Evolutionary conservation across 768 basidiomycete species (phyloP), one percentile per base, ranked within the genome.

Genomic region (Xerocomellus amylosporus): DNA sequence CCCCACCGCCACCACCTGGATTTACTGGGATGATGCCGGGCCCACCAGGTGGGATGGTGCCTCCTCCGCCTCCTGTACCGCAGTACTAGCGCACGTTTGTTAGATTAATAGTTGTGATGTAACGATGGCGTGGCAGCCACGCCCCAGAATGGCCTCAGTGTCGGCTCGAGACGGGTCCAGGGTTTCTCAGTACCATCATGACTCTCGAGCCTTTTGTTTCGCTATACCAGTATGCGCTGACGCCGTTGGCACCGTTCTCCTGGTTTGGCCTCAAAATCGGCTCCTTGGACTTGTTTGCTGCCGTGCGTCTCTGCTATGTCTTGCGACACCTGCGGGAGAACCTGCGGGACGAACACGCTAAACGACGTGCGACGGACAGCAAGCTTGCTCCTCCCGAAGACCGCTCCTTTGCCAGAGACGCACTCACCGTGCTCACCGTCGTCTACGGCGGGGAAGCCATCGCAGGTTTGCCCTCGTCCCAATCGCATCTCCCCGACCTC

Each of bases 371-470:
- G 38, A 65, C 59, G 20, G 75, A 77, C 55, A 72, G 71, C 41
- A 67, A 63, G 19, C 51, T 58, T 5, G 57, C 64, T 8, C 67
- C 66, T 4, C 52, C 77, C 10, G 86, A 85, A 59, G 68, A 74
- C 38, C 73, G 72, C 15, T 85, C 86, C 4, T 84, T 87, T 56
- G 75, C 78, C 34, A 80, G 83, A 62, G 82, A 81, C 59, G 66
- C 79, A 17, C 66, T 77, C 5, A 77, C 86, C 1, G 84, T 84
- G 3, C 71, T 88, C 31, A 71, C 82, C 14, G 83, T 91, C 28
- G 88, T 90, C 1, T 90, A 84, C 63, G 89, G 88, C 9, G 90
- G 90, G n/a, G 87, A 91, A 69, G 83, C 82, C 2, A 72, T 88
- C 45, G 76, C 77, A 50, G 80, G 88, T 88, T 62, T 51, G 81